Percentiles rank a stretch among this genome's conserved stretches.
Conservation (phyloP, 306 rosid species). For the Cicer cuneatum region DNA sequence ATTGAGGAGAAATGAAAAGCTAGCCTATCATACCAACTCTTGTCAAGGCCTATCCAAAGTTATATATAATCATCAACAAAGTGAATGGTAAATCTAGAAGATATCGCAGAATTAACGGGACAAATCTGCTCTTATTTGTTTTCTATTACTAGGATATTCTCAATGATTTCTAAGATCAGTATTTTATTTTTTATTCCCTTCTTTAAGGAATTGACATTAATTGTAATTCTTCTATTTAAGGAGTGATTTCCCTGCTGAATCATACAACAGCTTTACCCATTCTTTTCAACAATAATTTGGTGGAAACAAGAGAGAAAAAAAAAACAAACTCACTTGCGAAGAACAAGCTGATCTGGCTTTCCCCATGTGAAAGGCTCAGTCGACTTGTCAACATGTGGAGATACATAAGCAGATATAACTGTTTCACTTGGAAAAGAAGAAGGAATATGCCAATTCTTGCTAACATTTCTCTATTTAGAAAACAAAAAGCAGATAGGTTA, state of each 20-base stretch:
- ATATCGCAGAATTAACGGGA: not conserved
- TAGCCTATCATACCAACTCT: conserved; percentile 10
- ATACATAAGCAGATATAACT: conserved; percentile 76
- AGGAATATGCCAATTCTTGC: conserved; percentile 99
- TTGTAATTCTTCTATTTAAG: not conserved
- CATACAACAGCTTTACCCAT: not conserved
- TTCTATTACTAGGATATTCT: not conserved
- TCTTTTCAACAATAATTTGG: not conserved
- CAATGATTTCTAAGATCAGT: not conserved
- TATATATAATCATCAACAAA: conserved; percentile 13
- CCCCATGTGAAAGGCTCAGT: conserved; percentile 91
- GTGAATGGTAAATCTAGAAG: conserved; percentile 12
- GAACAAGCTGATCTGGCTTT: conserved; percentile 93
- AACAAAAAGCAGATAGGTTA: conserved; percentile 16
- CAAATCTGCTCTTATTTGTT: not conserved
- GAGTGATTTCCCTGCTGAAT: not conserved
- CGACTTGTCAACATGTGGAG: conserved; percentile 90
- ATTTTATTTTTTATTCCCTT: not conserved
- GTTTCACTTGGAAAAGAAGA: conserved; percentile 85
- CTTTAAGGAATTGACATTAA: not conserved
- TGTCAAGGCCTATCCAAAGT: conserved; percentile 16
- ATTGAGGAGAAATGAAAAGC: conserved; percentile 30
- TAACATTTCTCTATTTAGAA: conserved; percentile 81
- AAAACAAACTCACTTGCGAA: conserved; percentile 76
- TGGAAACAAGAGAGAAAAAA: conserved; percentile 30